Evolutionary conservation across 805 yeast genomes (phyloP), one percentile per base, ranked within the genome.

Genomic region (Saccharomycopsis sp.): DNA sequence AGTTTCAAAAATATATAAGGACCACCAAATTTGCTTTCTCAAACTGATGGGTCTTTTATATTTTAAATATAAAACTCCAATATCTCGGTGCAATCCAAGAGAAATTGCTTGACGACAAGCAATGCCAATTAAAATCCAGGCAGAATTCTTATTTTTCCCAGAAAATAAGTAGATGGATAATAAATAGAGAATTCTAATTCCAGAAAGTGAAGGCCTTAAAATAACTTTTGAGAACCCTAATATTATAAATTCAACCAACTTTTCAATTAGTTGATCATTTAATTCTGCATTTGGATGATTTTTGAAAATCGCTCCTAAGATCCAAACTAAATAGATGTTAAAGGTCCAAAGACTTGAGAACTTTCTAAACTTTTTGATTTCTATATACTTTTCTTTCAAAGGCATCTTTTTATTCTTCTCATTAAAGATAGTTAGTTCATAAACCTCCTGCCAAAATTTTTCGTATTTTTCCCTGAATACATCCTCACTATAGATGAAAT

Each of bases 61-160:
- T 29, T 63, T 68, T 35, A 64, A 66, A 3, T 60, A 56, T 33
- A 56, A 57, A 6, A 60, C 62, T 25, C 61, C 60, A 21, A 62
- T 52, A 34, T 56, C 60, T 38, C 67, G 56, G 49, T 70, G 72
- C 2, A 69, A 51, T 1, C 75, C 75, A n/a, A 70, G 51, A n/a
- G 72, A 60, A 21, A 64, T 59, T 1, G 69, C 62, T 51, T 70
- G 75, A 38, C 70, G 56, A 1, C 67, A 59, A 5, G 74, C 74
- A 34, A 67, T 43, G 32, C 70, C 69, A 52, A 68, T 53, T 34
- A 70, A 45, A 45, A 67, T 63, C 61, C 69, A 70, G 0, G 71
- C 69, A 37, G 69, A 62, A 43, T 70, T 75, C 43, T 73, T 59
- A 31, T 66, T 65, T 46, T 62, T 66, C 20, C 59, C 59, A 34